Conservation (phyloP, 805 yeast species). For the Nakazawaea siamensis region DNA sequence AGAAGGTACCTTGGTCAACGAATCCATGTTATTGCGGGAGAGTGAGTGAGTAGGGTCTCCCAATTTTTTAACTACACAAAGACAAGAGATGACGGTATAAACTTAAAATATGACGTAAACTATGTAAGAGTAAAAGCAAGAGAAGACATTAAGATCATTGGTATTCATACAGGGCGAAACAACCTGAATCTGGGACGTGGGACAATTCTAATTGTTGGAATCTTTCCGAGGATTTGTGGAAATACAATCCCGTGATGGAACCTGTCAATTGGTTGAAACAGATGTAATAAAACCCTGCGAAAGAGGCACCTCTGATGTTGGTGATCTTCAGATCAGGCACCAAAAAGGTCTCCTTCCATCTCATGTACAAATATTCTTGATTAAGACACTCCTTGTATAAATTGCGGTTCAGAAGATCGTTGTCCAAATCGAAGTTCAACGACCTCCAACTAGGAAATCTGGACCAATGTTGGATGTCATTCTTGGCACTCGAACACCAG, state of each 20-base stretch:
- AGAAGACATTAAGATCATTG: no score
- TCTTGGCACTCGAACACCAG: slow-evolving; percentile 42
- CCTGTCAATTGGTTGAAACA: slow-evolving; percentile 77
- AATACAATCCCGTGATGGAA: slow-evolving; percentile 70
- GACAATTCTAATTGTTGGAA: slow-evolving; percentile 68
- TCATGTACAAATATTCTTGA: slow-evolving; percentile 63
- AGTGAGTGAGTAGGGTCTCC: no score
- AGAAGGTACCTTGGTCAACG: no score
- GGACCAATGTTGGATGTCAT: slow-evolving; percentile 61
- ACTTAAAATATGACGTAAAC: neutral
- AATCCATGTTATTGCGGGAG: no score
- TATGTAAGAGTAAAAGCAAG: neutral
- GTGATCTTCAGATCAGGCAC: slow-evolving; percentile 70
- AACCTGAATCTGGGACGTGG: slow-evolving; percentile 42
- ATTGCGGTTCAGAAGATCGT: slow-evolving; percentile 19
- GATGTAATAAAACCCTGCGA: slow-evolving; percentile 87
- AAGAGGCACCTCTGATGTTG: slow-evolving; percentile 66
- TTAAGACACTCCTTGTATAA: slow-evolving; percentile 20
- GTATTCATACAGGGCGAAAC: slow-evolving; percentile 24
- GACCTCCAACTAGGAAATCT: slow-evolving; percentile 32
- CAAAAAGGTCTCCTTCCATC: slow-evolving; percentile 90
- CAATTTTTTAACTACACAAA: neutral
- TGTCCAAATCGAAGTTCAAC: slow-evolving; percentile 21
- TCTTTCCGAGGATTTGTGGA: slow-evolving; percentile 70
- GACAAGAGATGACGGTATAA: neutral